Percentiles rank a stretch among this genome's conserved stretches.
Evolutionary conservation across 2,329 filamentous ascomycete species (phyloP).

Genomic region (Ceratocystis destructans): DNA sequence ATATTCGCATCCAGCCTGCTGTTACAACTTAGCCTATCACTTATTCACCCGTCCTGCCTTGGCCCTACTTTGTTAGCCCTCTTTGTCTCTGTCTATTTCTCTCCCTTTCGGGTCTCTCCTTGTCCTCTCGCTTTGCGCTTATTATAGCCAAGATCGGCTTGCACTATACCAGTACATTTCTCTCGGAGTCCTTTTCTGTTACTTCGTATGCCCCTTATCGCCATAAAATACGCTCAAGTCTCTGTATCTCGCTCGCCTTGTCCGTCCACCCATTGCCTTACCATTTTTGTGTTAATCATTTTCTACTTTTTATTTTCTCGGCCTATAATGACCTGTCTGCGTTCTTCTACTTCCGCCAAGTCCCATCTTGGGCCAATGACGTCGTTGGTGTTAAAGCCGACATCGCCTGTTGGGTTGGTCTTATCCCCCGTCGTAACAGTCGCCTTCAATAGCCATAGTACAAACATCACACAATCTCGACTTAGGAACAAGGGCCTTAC

Average conservation of each 20-base stretch:
- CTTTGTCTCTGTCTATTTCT: neutral
- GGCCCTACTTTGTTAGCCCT: neutral
- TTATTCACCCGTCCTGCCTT: neutral
- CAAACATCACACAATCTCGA: neutral
- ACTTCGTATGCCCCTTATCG: neutral
- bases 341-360: conserved; percentile 4
- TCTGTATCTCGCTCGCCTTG: neutral
- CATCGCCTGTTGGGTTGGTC: neutral
- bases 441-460: neutral
- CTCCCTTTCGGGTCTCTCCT: neutral
- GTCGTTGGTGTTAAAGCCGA: conserved; percentile 1
- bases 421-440: neutral
- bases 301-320: neutral
- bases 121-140: neutral
- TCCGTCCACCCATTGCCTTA: neutral
- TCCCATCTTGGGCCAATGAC: conserved; percentile 10
- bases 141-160: neutral
- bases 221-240: neutral
- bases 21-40: neutral
- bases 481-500: conserved; percentile 7
- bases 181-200: neutral
- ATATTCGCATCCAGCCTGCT: neutral
- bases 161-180: neutral
- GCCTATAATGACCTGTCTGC: conserved; percentile 10
- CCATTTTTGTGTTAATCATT: neutral